phyloP scores from a whole-genome alignment of 1,284 basidiomycete species.

The Afroboletus lepidellus region DNA sequence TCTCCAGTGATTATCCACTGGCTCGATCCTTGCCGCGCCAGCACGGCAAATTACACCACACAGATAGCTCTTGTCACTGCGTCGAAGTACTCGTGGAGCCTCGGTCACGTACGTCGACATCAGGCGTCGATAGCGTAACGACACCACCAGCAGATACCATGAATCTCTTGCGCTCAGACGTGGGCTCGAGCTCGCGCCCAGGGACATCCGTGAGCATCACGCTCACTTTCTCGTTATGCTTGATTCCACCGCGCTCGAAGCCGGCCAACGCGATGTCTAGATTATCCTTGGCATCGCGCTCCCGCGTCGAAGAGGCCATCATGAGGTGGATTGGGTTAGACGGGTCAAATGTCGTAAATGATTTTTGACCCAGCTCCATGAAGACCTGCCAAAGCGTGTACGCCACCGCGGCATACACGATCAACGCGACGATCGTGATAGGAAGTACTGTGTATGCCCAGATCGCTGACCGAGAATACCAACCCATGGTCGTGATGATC shows the following conservation, averaged over 20 bases:
- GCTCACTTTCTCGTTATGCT: background rate
- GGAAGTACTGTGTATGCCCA: slow-evolving; percentile 14
- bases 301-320: slow-evolving; percentile 12
- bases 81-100: too few species aligned
- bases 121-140: background rate
- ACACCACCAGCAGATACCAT: background rate
- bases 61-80: too few species aligned
- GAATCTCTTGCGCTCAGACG: background rate
- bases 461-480: background rate
- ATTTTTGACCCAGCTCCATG: background rate
- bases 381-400: slow-evolving; percentile 14
- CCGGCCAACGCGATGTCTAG: background rate
- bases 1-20: too few species aligned
- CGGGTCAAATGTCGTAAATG: slow-evolving; percentile 8
- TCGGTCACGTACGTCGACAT: too few species aligned
- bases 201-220: background rate
- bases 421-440: slow-evolving; percentile 9
- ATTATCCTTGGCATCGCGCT: background rate
- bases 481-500: slow-evolving; percentile 13
- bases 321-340: slow-evolving; percentile 20
- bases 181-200: background rate
- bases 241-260: background rate
- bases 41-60: too few species aligned
- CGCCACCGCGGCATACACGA: slow-evolving; percentile 6
- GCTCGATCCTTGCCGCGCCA: too few species aligned